phyloP scores from a whole-genome alignment of 2,329 filamentous ascomycete species.

The Diplodia sapinea region DNA sequence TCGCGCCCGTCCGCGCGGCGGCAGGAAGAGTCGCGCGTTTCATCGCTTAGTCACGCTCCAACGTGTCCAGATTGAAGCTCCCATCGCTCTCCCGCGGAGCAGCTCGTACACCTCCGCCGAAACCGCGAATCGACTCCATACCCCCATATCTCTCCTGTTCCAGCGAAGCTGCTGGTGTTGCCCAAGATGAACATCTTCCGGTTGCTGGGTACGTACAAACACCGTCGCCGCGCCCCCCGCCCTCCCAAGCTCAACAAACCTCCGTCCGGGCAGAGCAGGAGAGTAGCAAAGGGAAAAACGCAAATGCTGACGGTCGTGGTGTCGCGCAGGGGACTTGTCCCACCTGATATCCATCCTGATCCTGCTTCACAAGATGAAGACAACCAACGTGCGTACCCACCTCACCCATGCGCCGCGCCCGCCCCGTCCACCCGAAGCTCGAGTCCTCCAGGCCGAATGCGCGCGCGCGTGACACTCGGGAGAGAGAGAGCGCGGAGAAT shows the following conservation, averaged over 20 bases:
- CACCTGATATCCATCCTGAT: conserved; percentile 94
- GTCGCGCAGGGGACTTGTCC: conserved; percentile 80
- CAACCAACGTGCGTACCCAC: conserved; percentile 72
- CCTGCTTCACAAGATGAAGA: conserved; percentile 92
- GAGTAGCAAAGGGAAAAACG: not conserved
- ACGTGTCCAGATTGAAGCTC: conserved; percentile 31
- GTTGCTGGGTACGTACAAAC: conserved; percentile 61
- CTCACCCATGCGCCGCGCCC: not conserved
- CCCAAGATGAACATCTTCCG: conserved; percentile 72
- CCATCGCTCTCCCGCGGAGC: not conserved
- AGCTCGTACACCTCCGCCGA: not conserved
- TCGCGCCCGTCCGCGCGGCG: not conserved
- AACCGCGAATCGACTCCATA: not conserved
- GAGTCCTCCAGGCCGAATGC: not conserved
- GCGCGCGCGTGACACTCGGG: not conserved
- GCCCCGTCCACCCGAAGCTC: not conserved
- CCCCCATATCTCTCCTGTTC: conserved; percentile 28
- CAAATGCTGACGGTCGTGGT: conserved; percentile 9
- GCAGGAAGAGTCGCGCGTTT: conserved; percentile 9
- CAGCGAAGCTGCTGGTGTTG: conserved; percentile 6
- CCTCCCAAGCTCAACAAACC: conserved; percentile 20
- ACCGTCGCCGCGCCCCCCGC: not conserved
- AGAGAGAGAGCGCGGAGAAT: not conserved
- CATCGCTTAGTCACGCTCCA: conserved; percentile 30
- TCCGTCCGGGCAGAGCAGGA: not conserved